Evolutionary conservation across 139 green algal species (phyloP).

Genomic region (Chlorella sp.): DNA sequence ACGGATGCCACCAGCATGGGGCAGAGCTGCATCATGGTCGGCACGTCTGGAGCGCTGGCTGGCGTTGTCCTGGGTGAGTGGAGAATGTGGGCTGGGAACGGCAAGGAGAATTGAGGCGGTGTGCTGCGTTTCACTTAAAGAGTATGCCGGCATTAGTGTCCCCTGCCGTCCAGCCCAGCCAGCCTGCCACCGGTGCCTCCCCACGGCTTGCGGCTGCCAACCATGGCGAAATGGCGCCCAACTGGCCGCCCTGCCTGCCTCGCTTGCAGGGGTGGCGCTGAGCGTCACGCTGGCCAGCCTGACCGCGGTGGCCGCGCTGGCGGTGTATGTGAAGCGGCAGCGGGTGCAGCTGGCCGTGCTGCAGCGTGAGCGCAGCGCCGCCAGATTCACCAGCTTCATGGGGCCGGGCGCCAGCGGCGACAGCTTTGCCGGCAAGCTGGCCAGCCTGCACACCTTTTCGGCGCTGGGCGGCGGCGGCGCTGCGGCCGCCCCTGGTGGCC

Average conservation of each 20-base stretch:
- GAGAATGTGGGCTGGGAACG: too few species aligned
- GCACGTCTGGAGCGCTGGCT: not conserved
- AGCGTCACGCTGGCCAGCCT: constrained; percentile 17
- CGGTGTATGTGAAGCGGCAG: constrained; percentile 30
- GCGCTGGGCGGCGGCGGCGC: not conserved
- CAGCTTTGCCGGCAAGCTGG: constrained; percentile 7
- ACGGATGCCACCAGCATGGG: constrained; percentile 18
- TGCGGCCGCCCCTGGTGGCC: not conserved
- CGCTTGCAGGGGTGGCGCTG: not conserved
- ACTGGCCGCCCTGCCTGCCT: not conserved
- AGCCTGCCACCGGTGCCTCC: not conserved
- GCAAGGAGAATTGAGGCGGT: too few species aligned
- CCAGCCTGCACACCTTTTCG: not conserved
- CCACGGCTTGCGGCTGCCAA: not conserved
- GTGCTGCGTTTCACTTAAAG: not conserved
- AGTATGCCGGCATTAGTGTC: too few species aligned
- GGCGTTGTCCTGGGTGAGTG: constrained; percentile 16
- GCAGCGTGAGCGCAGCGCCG: constrained; percentile 22
- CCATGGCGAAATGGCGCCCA: not conserved
- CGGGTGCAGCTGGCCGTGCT: constrained; percentile 42
- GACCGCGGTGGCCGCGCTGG: not conserved
- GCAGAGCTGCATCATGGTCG: constrained; percentile 25
- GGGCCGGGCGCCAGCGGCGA: not conserved
- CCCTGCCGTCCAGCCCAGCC: not conserved
- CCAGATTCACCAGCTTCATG: not conserved